These are phyloP conservation scores for Fomitopsis betulina DNA, from an alignment of 1,284 basidiomycete genomes.

Conservation along the genomic window DNA sequence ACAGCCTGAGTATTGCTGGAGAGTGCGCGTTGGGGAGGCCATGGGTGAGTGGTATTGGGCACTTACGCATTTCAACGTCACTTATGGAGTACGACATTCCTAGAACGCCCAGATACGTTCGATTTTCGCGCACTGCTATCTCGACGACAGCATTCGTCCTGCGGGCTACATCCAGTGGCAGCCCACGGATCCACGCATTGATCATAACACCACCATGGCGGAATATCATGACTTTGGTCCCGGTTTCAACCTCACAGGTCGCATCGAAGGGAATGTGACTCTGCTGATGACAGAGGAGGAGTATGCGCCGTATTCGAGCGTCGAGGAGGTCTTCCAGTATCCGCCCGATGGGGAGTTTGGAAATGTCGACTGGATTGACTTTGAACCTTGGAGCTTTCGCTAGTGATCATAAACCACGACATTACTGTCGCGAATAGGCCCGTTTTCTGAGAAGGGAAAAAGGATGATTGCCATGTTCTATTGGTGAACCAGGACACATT, in stretches of 20 bases:
- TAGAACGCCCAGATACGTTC: constrained; percentile 4
- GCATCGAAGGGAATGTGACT: background rate
- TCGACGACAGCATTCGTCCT: constrained; percentile 1
- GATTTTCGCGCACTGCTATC: constrained; percentile 3
- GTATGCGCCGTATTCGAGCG: constrained; percentile 1
- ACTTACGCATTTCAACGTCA: background rate
- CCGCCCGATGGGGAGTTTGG: background rate
- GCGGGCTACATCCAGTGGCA: constrained; percentile 5
- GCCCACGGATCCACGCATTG: background rate
- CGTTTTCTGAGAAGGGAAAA: too few relatives aligned
- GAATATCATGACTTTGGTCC: constrained; percentile 2
- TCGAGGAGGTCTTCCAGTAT: constrained; percentile 3
- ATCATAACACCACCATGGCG: constrained; percentile 6
- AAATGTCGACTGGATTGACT: constrained; percentile 2
- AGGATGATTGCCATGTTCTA: too few relatives aligned
- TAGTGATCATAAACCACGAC: background rate
- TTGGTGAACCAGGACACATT: too few relatives aligned
- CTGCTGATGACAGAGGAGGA: constrained; percentile 3
- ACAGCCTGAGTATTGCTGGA: background rate
- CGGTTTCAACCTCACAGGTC: constrained; percentile 4
- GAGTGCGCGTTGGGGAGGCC: constrained; percentile 4
- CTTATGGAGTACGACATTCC: background rate
- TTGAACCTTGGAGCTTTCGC: background rate
- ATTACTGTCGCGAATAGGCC: background rate
- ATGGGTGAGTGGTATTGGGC: background rate